Conservation (phyloP, 2,329 filamentous ascomycete species). For the Cyanodermella asteris region DNA sequence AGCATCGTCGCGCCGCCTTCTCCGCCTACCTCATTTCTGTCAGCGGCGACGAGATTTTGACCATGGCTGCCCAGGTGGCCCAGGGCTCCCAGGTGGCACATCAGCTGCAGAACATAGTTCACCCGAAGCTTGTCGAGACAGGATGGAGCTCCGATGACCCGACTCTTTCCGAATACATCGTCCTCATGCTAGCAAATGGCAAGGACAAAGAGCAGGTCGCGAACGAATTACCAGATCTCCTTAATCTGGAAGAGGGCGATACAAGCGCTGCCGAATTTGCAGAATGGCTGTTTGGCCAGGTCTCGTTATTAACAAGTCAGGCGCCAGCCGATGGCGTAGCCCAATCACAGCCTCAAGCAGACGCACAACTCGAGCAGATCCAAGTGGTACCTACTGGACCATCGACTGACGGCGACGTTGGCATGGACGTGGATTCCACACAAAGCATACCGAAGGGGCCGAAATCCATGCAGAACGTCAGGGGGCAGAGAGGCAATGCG, state of each 20-base stretch:
- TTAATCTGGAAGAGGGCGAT: conserved; percentile 65
- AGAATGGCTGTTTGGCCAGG: conserved; percentile 80
- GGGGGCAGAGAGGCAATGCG: no score
- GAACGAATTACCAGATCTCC: conserved; percentile 65
- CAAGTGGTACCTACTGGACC: no score
- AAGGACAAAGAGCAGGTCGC: conserved; percentile 83
- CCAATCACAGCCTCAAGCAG: conserved; percentile 9
- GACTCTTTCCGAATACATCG: conserved; percentile 83
- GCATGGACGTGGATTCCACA: no score
- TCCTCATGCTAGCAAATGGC: conserved; percentile 90
- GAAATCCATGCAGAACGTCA: no score
- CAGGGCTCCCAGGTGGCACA: conserved; percentile 66
- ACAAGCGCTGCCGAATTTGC: conserved; percentile 65
- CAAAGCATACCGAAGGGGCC: no score
- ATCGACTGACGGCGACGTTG: no score
- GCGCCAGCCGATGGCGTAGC: conserved; percentile 41
- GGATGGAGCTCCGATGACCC: conserved; percentile 75
- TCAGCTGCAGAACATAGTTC: conserved; percentile 60
- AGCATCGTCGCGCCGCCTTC: no score
- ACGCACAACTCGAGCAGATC: conserved; percentile 2
- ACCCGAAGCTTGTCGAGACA: conserved; percentile 77
- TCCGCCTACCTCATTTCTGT: no score
- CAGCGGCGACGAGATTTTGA: no score
- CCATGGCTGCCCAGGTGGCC: conserved; percentile 57
- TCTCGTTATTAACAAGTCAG: conserved; percentile 43